Evolutionary conservation across 2,329 filamentous ascomycete species (phyloP).

Genomic region (Talaromyces sp.): DNA sequence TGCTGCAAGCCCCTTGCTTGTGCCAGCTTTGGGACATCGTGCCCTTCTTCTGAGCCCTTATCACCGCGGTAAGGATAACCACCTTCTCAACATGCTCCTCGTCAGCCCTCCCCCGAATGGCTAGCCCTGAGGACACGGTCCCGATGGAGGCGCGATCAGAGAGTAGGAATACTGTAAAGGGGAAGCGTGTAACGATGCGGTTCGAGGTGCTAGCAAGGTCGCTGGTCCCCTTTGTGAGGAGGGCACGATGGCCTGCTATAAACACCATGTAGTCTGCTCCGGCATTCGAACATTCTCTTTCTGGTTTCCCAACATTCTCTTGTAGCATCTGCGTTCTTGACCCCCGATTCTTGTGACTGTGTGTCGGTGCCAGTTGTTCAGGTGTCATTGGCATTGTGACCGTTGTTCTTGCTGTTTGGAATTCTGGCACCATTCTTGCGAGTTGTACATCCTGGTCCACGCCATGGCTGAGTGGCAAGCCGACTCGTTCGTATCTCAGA

Average conservation of each 20-base stretch:
- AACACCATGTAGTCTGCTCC: constrained; percentile 38
- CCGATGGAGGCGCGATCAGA: constrained; percentile 22
- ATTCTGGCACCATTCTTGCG: constrained; percentile 36
- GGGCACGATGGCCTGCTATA: constrained; percentile 31
- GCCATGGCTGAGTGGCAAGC: constrained; percentile 39
- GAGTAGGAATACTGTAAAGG: constrained; percentile 33
- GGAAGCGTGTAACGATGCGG: constrained; percentile 22
- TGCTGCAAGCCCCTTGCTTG: constrained; percentile 32
- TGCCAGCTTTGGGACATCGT: constrained; percentile 22
- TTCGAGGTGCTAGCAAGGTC: constrained; percentile 29
- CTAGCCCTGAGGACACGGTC: constrained; percentile 23
- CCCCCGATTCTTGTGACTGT: constrained; percentile 25
- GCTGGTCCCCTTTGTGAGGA: constrained; percentile 24
- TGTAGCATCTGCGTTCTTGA: constrained; percentile 34
- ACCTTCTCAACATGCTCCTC: constrained; percentile 23
- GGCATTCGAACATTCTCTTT: constrained; percentile 35
- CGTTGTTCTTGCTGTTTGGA: constrained; percentile 28
- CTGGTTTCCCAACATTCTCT: constrained; percentile 40
- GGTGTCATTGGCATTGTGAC: constrained; percentile 33
- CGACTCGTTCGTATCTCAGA: constrained; percentile 32
- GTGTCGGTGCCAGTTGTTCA: constrained; percentile 21
- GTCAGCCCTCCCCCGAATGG: constrained; percentile 25
- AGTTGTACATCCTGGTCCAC: constrained; percentile 28
- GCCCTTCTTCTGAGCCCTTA: constrained; percentile 32
- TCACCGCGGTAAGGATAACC: constrained; percentile 31